Conservation (phyloP, 768 basidiomycete species). For the Boletus subparvulus region DNA sequence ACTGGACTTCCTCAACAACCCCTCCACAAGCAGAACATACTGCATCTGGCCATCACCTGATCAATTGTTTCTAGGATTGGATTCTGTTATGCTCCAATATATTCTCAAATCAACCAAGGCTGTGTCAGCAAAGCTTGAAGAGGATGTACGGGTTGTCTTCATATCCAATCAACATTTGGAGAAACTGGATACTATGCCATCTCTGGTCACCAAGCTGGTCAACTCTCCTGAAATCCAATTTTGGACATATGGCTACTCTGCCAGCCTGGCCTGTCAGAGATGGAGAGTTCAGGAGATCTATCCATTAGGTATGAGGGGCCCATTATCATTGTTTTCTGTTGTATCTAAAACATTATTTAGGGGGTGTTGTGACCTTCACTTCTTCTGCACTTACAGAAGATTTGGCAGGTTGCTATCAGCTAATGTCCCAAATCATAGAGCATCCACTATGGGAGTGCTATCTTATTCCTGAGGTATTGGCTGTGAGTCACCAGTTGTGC, state of each 20-base stretch:
- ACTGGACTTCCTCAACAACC: slow-evolving; percentile 44
- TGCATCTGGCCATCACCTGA: slow-evolving; percentile 47
- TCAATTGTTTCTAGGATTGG: slow-evolving; percentile 35
- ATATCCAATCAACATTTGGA: slow-evolving; percentile 60
- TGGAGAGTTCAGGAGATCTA: slow-evolving; percentile 72
- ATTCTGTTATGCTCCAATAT: slow-evolving; percentile 42
- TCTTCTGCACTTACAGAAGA: slow-evolving; percentile 57
- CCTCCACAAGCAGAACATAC: slow-evolving; percentile 39
- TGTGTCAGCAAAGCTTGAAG: slow-evolving; percentile 36
- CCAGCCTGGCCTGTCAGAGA: slow-evolving; percentile 44
- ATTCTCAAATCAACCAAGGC: slow-evolving; percentile 48
- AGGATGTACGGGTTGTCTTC: slow-evolving; percentile 55
- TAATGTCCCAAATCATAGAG: slow-evolving; percentile 50
- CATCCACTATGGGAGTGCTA: slow-evolving; percentile 73
- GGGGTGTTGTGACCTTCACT: slow-evolving; percentile 73
- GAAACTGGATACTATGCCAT: slow-evolving; percentile 48
- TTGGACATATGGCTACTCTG: slow-evolving; percentile 67
- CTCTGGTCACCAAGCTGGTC: slow-evolving; percentile 46
- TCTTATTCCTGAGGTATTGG: slow-evolving; percentile 63
- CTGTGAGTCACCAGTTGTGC: slow-evolving; percentile 33
- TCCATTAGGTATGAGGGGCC: slow-evolving; percentile 52
- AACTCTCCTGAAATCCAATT: slow-evolving; percentile 53
- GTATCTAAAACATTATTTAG: slow-evolving; percentile 35
- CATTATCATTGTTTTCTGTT: neutral
- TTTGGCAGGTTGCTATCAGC: slow-evolving; percentile 45